Evolutionary conservation across 768 basidiomycete species (phyloP).

Genomic region (Russula lepida): DNA sequence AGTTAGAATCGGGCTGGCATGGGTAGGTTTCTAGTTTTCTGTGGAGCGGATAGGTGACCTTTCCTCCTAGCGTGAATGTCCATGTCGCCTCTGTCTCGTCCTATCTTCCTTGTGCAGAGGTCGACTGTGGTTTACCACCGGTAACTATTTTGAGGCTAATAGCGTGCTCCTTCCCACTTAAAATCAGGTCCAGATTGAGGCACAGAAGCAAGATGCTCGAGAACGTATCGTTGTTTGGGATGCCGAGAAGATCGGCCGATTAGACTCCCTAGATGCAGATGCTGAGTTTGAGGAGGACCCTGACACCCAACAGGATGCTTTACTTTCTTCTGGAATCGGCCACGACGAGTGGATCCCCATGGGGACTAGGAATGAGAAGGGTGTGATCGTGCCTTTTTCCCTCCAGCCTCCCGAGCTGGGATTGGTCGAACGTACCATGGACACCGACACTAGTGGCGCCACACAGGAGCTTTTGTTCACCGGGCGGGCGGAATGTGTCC

Average conservation of each 20-base stretch:
- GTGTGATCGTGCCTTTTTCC: conserved; percentile 40
- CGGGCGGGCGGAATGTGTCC: conserved; percentile 13
- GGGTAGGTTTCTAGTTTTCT: conserved; percentile 36
- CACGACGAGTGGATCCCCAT: conserved; percentile 34
- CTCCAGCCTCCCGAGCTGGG: conserved; percentile 25
- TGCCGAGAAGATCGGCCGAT: conserved; percentile 33
- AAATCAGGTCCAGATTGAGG: conserved; percentile 47
- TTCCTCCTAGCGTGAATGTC: conserved; percentile 50
- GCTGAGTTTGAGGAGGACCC: conserved; percentile 54
- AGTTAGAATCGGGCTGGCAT: conserved; percentile 64
- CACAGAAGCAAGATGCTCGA: conserved; percentile 54
- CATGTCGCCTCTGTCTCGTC: conserved; percentile 65
- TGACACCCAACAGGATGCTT: conserved; percentile 30
- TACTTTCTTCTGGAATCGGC: conserved; percentile 3
- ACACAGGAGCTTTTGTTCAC: conserved; percentile 20
- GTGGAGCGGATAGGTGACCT: not conserved
- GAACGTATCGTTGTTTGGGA: conserved; percentile 61
- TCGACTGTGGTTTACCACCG: conserved; percentile 39
- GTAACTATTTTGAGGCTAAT: conserved; percentile 34
- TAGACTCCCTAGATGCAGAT: conserved; percentile 37
- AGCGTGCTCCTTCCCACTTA: conserved; percentile 28
- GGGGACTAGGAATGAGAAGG: conserved; percentile 50
- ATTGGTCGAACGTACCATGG: conserved; percentile 30
- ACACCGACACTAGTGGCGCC: conserved; percentile 43
- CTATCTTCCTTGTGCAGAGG: conserved; percentile 58